These are phyloP conservation scores for Clavaria fumosa DNA, from an alignment of 768 basidiomycete genomes.

Conservation along the genomic window DNA sequence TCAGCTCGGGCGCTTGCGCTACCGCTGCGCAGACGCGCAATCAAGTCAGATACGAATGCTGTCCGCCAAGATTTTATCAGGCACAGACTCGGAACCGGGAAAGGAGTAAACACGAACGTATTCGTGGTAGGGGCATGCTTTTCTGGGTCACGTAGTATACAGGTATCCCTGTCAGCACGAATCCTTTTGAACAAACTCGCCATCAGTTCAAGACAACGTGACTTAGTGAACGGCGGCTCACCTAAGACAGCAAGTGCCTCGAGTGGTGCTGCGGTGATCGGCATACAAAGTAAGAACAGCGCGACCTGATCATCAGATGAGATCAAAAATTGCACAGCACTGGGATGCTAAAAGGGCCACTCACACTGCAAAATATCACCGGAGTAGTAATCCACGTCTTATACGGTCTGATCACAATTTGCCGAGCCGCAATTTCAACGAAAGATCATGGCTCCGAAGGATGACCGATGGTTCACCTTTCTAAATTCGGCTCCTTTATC, in stretches of 20 bases:
- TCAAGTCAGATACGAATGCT: no score
- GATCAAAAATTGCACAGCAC: slow-evolving; percentile 1
- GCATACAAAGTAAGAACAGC: slow-evolving; percentile 85
- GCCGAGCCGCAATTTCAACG: slow-evolving; percentile 1
- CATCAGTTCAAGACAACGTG: slow-evolving; percentile 4
- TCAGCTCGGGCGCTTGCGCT: no score
- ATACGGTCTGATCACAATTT: slow-evolving; percentile 68
- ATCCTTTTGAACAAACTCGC: slow-evolving; percentile 29
- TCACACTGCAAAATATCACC: slow-evolving; percentile 71
- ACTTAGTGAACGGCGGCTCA: slow-evolving; percentile 20
- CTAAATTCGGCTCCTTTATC: slow-evolving; percentile 78
- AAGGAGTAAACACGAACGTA: no score
- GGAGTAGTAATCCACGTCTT: slow-evolving; percentile 87
- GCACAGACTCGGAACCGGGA: no score
- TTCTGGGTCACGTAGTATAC: slow-evolving; percentile 75
- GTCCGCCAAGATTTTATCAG: no score
- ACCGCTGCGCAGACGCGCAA: no score
- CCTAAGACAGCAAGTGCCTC: slow-evolving; percentile 81
- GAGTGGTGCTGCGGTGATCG: slow-evolving; percentile 80
- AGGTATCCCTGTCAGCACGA: slow-evolving; percentile 65
- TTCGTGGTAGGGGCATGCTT: no score
- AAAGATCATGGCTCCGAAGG: background rate
- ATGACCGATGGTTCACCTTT: slow-evolving; percentile 35
- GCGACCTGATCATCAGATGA: slow-evolving; percentile 43
- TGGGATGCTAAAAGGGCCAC: slow-evolving; percentile 14